Evolutionary conservation across 306 rosid species (phyloP).

Genomic region (Castanea mollissima): DNA sequence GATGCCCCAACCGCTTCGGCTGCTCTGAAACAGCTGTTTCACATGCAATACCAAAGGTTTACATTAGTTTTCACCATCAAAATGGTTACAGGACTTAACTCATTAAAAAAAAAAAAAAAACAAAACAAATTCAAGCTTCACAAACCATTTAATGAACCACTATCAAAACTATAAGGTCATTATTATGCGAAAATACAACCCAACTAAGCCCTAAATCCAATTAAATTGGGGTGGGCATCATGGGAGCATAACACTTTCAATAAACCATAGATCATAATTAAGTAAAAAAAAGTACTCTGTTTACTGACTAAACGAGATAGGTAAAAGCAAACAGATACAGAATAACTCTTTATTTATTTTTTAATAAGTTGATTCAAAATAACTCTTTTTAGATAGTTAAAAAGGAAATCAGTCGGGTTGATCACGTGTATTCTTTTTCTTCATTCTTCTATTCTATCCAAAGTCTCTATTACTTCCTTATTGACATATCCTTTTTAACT

Average conservation of each 20-base stretch:
- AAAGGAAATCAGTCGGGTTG: neutral
- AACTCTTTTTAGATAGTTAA: neutral
- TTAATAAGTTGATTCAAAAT: neutral
- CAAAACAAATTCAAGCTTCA: neutral
- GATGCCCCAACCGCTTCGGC: conserved; percentile 67
- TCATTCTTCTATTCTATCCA: too few relatives aligned
- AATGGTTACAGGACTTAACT: neutral
- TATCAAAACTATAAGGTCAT: neutral
- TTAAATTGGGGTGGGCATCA: neutral
- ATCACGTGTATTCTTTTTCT: too few relatives aligned
- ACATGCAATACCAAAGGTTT: conserved; percentile 24
- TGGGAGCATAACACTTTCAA: neutral
- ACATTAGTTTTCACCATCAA: neutral
- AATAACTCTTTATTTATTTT: neutral
- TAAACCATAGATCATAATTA: neutral
- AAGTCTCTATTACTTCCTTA: too few relatives aligned
- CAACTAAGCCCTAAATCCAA: neutral
- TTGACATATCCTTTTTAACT: too few relatives aligned
- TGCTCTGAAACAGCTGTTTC: conserved; percentile 65
- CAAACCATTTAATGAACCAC: neutral
- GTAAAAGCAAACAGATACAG: neutral
- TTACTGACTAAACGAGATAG: neutral
- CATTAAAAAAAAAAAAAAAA: neutral
- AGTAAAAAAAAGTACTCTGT: neutral
- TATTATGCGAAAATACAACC: neutral